These are phyloP conservation scores for Xylariaceae sp. DNA, from an alignment of 2,329 filamentous ascomycete genomes.

Conservation along the genomic window DNA sequence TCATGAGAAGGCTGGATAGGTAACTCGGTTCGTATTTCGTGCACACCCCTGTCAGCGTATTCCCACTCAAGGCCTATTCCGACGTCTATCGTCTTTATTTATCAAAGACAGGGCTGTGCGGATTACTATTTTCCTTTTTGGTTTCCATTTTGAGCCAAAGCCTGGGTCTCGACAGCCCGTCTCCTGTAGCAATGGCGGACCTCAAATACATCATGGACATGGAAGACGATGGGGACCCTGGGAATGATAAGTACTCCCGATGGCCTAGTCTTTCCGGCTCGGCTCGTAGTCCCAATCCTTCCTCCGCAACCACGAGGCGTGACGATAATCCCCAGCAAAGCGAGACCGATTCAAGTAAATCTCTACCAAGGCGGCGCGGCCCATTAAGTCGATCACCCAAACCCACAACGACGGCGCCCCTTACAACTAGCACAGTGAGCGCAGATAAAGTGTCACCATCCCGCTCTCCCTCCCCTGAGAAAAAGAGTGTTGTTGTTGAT, in stretches of 20 bases:
- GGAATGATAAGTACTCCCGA: slow-evolving; percentile 44
- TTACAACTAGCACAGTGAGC: slow-evolving; percentile 17
- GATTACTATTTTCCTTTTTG: slow-evolving; percentile 34
- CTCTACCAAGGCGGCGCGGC: slow-evolving; percentile 37
- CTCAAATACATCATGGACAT: slow-evolving; percentile 56
- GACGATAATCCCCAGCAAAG: slow-evolving; percentile 40
- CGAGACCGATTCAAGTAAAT: slow-evolving; percentile 31
- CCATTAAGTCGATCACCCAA: slow-evolving; percentile 33
- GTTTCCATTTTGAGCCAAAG: slow-evolving; percentile 33
- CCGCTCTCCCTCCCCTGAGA: slow-evolving; percentile 31
- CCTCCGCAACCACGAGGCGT: slow-evolving; percentile 36
- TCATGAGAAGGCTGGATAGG: slow-evolving; percentile 37
- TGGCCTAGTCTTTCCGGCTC: slow-evolving; percentile 38
- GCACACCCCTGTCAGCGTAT: slow-evolving; percentile 27
- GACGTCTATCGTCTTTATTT: slow-evolving; percentile 32
- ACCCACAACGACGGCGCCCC: slow-evolving; percentile 29
- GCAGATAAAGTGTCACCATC: slow-evolving; percentile 21
- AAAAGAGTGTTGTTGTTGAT: slow-evolving; percentile 45
- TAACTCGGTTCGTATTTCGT: slow-evolving; percentile 33
- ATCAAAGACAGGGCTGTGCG: slow-evolving; percentile 34
- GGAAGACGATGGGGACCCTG: slow-evolving; percentile 44
- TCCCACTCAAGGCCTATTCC: slow-evolving; percentile 31
- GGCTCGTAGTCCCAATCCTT: slow-evolving; percentile 36
- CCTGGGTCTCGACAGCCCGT: slow-evolving; percentile 5
- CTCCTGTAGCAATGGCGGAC: slow-evolving; percentile 41